Percentiles rank a stretch among this genome's conserved stretches.
Evolutionary conservation across 2,329 filamentous ascomycete genomes (phyloP).

Genomic region (Ilyonectria mors-panacis): DNA sequence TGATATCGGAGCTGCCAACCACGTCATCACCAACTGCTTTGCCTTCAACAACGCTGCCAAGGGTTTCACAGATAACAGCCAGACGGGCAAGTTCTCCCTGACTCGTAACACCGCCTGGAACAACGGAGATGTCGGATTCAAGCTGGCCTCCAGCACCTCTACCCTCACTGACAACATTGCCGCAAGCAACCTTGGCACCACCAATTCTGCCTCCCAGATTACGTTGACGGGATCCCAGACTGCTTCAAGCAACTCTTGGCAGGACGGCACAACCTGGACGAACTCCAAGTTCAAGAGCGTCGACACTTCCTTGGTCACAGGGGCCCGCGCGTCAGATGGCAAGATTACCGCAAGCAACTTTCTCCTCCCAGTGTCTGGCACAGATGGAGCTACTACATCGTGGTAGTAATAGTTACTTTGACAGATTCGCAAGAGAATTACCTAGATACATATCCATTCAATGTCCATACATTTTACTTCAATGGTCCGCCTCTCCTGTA

Average conservation of each 20-base stretch:
- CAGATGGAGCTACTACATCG: constrained; percentile 33
- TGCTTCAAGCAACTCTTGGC: constrained; percentile 60
- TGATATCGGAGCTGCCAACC: constrained; percentile 56
- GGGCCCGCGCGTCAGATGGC: constrained; percentile 52
- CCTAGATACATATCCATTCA: not conserved
- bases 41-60: constrained; percentile 61
- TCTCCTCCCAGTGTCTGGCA: constrained; percentile 53
- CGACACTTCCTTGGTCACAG: constrained; percentile 52
- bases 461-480: not conserved
- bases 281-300: constrained; percentile 56
- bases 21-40: constrained; percentile 61
- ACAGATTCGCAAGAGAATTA: not conserved
- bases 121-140: constrained; percentile 59
- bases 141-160: constrained; percentile 52
- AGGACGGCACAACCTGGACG: constrained; percentile 54
- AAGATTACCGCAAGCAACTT: constrained; percentile 59
- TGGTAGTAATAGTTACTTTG: constrained; percentile 13
- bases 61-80: constrained; percentile 63
- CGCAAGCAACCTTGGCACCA: constrained; percentile 39
- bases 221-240: constrained; percentile 44
- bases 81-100: constrained; percentile 58
- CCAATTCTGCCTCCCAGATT: constrained; percentile 48
- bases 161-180: constrained; percentile 57
- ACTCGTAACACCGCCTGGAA: constrained; percentile 63
- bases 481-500: too few species aligned